Evolutionary conservation across 345 rosid genomes (phyloP), one percentile per base, ranked within the genome.

Genomic region (Pistacia integerrima): DNA sequence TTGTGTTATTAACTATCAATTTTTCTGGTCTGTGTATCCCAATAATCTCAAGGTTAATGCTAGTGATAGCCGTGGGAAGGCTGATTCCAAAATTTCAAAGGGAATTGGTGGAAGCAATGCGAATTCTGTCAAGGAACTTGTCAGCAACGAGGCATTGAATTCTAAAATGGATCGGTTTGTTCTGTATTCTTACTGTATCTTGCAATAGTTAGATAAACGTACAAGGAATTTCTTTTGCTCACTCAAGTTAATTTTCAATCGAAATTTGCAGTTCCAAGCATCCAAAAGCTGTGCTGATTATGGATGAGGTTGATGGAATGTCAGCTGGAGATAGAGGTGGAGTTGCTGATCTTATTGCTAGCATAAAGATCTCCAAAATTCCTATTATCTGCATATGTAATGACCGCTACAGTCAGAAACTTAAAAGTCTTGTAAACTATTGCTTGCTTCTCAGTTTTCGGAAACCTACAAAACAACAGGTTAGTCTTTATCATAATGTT

Each of bases 271-370:
- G 99, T 83, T 85, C 90, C 62, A 92, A 90, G 82, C 89, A 82
- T 80, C 87, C 85, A 22, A 96, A 92, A 74, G 83, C 94, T 64
- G 99, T 93, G 79, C 88, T 96, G 63, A 91, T 96, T 76, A 96
- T 96, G 99, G 99, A 96, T 79, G 99, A 96, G 90, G 98, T 93
- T 44, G 98, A 96, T 91, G 99, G 99, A 64, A 96, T 96, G 99
- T 96, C 99, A 71, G 99, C 99, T 64, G 99, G 99, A 63, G 99
- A 96, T 83, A 88, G 99, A 85, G 98, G 98, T 76, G 99, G 99
- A 83, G 78, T 96, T 77, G 94, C 98, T 30, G 99, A 96, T 82
- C 98, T 96, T 78, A 93, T 96, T 80, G 98, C 96, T 55, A 96
- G 98, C 87, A 91, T 96, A 85, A 96, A 92, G 81, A 88, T 88